Base-by-base conservation (phyloP, 257 asterid species). In the Orobanche coerulescens region DNA sequence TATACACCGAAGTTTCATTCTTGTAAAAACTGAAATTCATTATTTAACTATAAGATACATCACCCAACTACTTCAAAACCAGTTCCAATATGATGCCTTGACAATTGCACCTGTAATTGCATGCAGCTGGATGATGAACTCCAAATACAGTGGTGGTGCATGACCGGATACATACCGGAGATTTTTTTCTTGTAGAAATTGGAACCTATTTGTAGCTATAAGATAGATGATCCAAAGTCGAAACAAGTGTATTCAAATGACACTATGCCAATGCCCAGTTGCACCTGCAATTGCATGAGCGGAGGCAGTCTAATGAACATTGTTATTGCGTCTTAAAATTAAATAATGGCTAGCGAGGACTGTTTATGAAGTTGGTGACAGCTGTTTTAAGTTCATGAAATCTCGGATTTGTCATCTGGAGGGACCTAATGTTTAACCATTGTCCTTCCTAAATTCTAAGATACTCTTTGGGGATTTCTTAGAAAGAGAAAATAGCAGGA, bases 91-190 rank as follows among this genome's bases (percentile, higher is more conserved):
- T n/a, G n/a, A n/a, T n/a, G n/a, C n/a, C n/a, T n/a, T n/a, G n/a
- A n/a, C n/a, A n/a, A n/a, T n/a, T n/a, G n/a, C n/a, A n/a, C n/a
- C n/a, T n/a, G n/a, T n/a, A n/a, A n/a, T n/a, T n/a, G n/a, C n/a
- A n/a, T n/a, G n/a, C n/a, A n/a, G n/a, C n/a, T n/a, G 16, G 30
- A 18, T 56, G 58, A 56, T 59, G 52, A 40, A 24, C 37, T 40
- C 63, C 49, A 36, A 58, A 37, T 20, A 18, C 36, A 20, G 43
- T 5, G 24, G 11, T 22, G 43, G 19, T 18, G 33, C 47, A 36
- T 57, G 18, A 36, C 13, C 39, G 14, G 28, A 54, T 54, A n/a
- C 19, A 28, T 43, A 7, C 10, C 15, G 26, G 31, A 33, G 5
- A 55, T 9, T 28, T 30, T 8, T 30, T 30, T 52, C 44, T 31